These are phyloP conservation scores for Diplodia seriata DNA, from an alignment of 2,329 filamentous ascomycete species.

Conservation along the genomic window DNA sequence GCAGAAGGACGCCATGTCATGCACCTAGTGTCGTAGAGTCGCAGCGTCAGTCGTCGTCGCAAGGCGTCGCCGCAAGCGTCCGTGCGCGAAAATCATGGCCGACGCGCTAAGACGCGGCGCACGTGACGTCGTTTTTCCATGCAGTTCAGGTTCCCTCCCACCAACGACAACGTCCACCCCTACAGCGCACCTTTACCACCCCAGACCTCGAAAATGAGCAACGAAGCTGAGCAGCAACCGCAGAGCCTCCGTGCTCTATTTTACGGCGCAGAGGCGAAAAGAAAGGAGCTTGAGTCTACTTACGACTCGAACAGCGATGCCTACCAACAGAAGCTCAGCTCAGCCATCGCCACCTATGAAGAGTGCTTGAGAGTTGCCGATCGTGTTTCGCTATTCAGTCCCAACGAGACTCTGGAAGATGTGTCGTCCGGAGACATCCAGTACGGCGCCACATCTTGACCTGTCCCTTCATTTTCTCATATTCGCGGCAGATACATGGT, in stretches of 20 bases:
- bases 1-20: neutral
- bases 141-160: slow-evolving; percentile 1
- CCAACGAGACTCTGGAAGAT: slow-evolving; percentile 89
- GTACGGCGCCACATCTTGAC: slow-evolving; percentile 55
- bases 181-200: neutral
- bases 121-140: slow-evolving; percentile 18
- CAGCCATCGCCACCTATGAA: slow-evolving; percentile 74
- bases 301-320: slow-evolving; percentile 68
- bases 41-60: neutral
- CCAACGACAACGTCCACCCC: neutral
- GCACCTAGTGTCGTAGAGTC: neutral
- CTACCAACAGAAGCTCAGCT: slow-evolving; percentile 71
- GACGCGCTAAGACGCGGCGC: slow-evolving; percentile 18
- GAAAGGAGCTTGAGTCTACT: slow-evolving; percentile 66
- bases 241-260: slow-evolving; percentile 64
- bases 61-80: neutral
- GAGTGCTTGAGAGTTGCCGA: slow-evolving; percentile 73
- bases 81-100: neutral
- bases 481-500: slow-evolving; percentile 68
- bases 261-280: slow-evolving; percentile 61
- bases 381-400: slow-evolving; percentile 81
- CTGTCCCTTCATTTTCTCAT: slow-evolving; percentile 33
- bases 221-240: slow-evolving; percentile 54
- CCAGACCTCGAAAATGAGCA: slow-evolving; percentile 20
- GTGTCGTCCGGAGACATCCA: slow-evolving; percentile 83